phyloP scores from a whole-genome alignment of 2,329 filamentous ascomycete species.

The Fusarium continuum region DNA sequence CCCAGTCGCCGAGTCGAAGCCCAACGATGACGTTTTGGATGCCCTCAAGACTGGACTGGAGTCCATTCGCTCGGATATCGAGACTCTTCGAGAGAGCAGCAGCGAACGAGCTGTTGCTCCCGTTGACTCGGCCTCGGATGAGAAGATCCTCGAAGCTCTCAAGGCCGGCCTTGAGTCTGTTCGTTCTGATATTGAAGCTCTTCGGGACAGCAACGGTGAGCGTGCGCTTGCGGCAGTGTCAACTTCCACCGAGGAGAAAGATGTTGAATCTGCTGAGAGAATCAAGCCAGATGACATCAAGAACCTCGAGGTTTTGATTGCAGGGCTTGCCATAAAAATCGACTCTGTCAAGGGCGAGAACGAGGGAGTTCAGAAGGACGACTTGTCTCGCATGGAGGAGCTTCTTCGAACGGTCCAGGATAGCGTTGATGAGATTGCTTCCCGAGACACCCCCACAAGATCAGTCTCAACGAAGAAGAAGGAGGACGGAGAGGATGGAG shows the following conservation, averaged over 20 bases:
- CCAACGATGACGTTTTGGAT: slow-evolving; percentile 85
- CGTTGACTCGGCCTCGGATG: slow-evolving; percentile 54
- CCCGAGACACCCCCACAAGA: slow-evolving; percentile 42
- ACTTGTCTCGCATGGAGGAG: slow-evolving; percentile 65
- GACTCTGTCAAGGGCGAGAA: slow-evolving; percentile 60
- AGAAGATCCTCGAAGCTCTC: slow-evolving; percentile 86
- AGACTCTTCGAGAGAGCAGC: slow-evolving; percentile 73
- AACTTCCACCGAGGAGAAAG: slow-evolving; percentile 29
- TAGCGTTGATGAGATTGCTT: slow-evolving; percentile 57
- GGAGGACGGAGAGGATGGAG: slow-evolving; percentile 32
- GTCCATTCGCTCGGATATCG: slow-evolving; percentile 75
- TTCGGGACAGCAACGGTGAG: slow-evolving; percentile 65
- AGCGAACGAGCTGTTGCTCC: slow-evolving; percentile 63
- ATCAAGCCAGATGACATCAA: slow-evolving; percentile 80
- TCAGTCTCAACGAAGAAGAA: slow-evolving; percentile 33
- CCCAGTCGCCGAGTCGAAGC: slow-evolving; percentile 74
- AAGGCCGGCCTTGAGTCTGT: slow-evolving; percentile 80
- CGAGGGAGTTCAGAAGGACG: slow-evolving; percentile 57
- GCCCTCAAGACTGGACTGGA: slow-evolving; percentile 82
- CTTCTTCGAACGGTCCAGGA: slow-evolving; percentile 60
- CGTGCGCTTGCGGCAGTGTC: slow-evolving; percentile 57
- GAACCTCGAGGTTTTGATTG: slow-evolving; percentile 84
- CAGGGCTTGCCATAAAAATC: slow-evolving; percentile 83
- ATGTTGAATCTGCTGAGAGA: slow-evolving; percentile 55
- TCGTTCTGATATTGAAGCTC: slow-evolving; percentile 76